These are phyloP conservation scores for Leccinellum albellum DNA, from an alignment of 768 basidiomycete genomes.

Conservation along the genomic window DNA sequence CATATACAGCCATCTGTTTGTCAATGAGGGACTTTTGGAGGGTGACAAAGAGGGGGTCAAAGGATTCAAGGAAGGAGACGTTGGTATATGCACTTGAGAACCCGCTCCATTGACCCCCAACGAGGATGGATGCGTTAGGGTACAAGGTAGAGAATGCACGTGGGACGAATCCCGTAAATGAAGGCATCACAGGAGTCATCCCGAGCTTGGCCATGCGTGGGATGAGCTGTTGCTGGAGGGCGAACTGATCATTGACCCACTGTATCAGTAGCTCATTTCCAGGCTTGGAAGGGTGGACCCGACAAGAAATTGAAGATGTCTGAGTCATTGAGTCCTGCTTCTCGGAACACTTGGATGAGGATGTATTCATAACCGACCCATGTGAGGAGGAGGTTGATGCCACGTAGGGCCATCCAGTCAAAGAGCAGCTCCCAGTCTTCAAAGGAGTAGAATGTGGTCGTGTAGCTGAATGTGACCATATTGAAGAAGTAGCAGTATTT, in stretches of 20 bases:
- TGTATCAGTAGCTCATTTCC: slow-evolving; percentile 35
- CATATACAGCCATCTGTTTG: slow-evolving; percentile 26
- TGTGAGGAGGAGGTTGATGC: slow-evolving; percentile 40
- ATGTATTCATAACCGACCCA: slow-evolving; percentile 41
- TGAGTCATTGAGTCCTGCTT: slow-evolving; percentile 33
- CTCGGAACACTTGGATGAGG: slow-evolving; percentile 35
- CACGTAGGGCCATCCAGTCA: slow-evolving; percentile 40
- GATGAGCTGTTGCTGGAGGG: slow-evolving; percentile 35
- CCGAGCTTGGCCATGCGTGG: slow-evolving; percentile 7
- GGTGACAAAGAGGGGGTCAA: slow-evolving; percentile 29
- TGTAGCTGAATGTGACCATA: not conserved
- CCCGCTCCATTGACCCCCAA: slow-evolving; percentile 33
- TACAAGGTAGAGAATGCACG: slow-evolving; percentile 18
- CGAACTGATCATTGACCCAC: slow-evolving; percentile 23
- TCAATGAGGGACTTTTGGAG: slow-evolving; percentile 38
- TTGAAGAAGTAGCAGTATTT: slow-evolving; percentile 34
- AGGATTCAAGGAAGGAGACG: slow-evolving; percentile 29
- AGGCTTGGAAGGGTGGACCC: slow-evolving; percentile 23
- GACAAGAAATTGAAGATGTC: slow-evolving; percentile 36
- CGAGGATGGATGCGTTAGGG: not conserved
- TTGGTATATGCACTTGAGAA: slow-evolving; percentile 34
- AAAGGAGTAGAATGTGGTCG: slow-evolving; percentile 35
- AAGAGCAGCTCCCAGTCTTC: slow-evolving; percentile 38
- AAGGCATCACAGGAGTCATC: slow-evolving; percentile 41
- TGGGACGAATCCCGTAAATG: slow-evolving; percentile 42